A percentile compares a stretch with the other conserved stretches of the same genome.
These are phyloP conservation scores for Davidsoniella neocaledoniae DNA, from an alignment of 2,329 filamentous ascomycete species.

Conservation along the genomic window DNA sequence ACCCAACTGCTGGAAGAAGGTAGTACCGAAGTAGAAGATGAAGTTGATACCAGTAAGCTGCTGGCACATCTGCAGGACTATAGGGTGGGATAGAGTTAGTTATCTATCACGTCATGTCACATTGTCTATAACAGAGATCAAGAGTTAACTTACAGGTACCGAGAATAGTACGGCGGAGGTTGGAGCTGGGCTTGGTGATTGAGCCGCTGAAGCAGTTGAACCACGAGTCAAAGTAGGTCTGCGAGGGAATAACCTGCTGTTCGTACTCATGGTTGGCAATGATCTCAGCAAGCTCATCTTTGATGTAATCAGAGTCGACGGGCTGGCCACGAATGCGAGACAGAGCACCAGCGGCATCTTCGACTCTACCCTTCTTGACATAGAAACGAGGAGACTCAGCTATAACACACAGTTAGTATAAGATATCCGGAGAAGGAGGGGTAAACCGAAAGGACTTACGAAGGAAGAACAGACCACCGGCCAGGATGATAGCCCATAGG, in stretches of 20 bases:
- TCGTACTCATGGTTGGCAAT: constrained; percentile 83
- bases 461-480: constrained; percentile 52
- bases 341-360: constrained; percentile 45
- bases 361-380: constrained; percentile 59
- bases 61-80: constrained; percentile 40
- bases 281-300: constrained; percentile 67
- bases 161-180: constrained; percentile 52
- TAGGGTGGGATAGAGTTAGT: neutral
- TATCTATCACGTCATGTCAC: neutral
- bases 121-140: neutral
- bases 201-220: constrained; percentile 48
- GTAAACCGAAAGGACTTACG: constrained; percentile 19
- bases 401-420: neutral
- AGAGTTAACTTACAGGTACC: constrained; percentile 32
- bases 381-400: constrained; percentile 73
- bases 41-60: constrained; percentile 75
- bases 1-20: constrained; percentile 65
- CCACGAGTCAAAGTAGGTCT: constrained; percentile 54
- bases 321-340: constrained; percentile 59
- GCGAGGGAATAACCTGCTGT: constrained; percentile 46
- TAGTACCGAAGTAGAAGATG: constrained; percentile 75
- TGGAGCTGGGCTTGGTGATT: constrained; percentile 45
- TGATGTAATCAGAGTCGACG: constrained; percentile 54
- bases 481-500: constrained; percentile 63
- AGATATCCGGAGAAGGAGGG: neutral